phyloP scores from a whole-genome alignment of 768 basidiomycete genomes.

The Amanita polypyramis region DNA sequence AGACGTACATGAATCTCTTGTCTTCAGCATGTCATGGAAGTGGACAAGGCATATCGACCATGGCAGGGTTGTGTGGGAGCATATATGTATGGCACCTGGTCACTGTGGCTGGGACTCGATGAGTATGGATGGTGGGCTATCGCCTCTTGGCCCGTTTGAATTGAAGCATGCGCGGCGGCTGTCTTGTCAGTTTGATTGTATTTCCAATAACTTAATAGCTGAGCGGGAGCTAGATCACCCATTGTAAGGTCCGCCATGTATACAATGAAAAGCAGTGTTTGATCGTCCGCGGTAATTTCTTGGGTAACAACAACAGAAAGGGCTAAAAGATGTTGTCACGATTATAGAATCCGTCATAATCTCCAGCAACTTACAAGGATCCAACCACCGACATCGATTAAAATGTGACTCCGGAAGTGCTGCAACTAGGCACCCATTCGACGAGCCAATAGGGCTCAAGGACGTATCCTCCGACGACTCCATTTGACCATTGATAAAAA shows the following conservation, averaged over 20 bases:
- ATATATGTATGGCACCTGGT: slow-evolving; percentile 32
- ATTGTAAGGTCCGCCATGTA: slow-evolving; percentile 59
- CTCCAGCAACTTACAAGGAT: slow-evolving; percentile 38
- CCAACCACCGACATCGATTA: slow-evolving; percentile 60
- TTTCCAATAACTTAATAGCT: slow-evolving; percentile 42
- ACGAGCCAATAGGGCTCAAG: slow-evolving; percentile 37
- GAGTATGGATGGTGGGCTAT: slow-evolving; percentile 5
- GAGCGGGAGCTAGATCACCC: slow-evolving; percentile 44
- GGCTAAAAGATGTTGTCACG: slow-evolving; percentile 20
- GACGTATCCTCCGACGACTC: slow-evolving; percentile 41
- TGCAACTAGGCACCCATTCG: slow-evolving; percentile 40
- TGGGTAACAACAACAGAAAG: slow-evolving; percentile 53
- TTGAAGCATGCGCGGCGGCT: slow-evolving; percentile 6
- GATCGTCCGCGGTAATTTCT: slow-evolving; percentile 57
- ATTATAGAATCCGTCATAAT: background rate
- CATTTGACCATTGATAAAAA: slow-evolving; percentile 39
- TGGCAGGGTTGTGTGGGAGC: slow-evolving; percentile 24
- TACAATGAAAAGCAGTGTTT: slow-evolving; percentile 49
- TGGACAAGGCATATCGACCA: slow-evolving; percentile 13
- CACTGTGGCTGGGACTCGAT: slow-evolving; percentile 9
- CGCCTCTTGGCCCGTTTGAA: background rate
- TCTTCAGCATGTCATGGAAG: slow-evolving; percentile 10
- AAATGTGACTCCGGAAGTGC: slow-evolving; percentile 59
- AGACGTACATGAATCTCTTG: background rate
- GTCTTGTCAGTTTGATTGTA: slow-evolving; percentile 21